A percentile compares a stretch with the other conserved stretches of the same genome.
Evolutionary conservation across 768 basidiomycete genomes (phyloP).

Genomic region (Aureoboletus auriporus): DNA sequence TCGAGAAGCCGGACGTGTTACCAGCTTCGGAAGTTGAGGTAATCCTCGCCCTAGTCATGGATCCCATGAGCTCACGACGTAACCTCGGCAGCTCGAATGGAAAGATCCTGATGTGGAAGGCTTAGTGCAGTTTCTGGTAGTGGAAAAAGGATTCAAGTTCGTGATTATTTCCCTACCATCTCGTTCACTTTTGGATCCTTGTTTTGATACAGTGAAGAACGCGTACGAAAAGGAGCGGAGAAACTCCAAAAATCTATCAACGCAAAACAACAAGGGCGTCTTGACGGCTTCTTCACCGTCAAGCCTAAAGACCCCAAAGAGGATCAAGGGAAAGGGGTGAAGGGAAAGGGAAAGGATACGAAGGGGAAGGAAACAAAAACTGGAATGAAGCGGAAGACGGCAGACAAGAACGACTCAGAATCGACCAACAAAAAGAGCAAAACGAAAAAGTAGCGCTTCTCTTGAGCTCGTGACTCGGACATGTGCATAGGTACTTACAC

Average conservation of each 20-base stretch:
- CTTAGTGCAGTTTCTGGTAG: constrained; percentile 88
- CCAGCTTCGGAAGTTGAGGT: constrained; percentile 87
- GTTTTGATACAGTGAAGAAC: constrained; percentile 70
- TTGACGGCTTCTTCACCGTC: constrained; percentile 92
- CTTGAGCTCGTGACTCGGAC: too few relatives aligned
- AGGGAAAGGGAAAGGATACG: constrained; percentile 34
- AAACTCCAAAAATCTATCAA: constrained; percentile 85
- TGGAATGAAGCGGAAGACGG: constrained; percentile 25
- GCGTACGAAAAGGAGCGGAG: constrained; percentile 92
- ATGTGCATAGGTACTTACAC: neutral
- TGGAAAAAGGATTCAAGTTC: constrained; percentile 96
- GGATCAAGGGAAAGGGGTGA: constrained; percentile 39
- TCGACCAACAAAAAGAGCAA: constrained; percentile 39
- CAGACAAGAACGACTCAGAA: constrained; percentile 29
- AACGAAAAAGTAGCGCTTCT: constrained; percentile 27
- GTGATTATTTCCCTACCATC: neutral
- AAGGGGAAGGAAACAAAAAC: constrained; percentile 15
- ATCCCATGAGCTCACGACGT: neutral
- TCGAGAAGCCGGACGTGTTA: constrained; percentile 84
- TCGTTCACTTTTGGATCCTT: neutral
- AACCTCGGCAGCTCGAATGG: constrained; percentile 77
- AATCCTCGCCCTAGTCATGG: constrained; percentile 5
- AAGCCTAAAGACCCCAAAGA: constrained; percentile 57
- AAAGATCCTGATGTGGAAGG: constrained; percentile 89
- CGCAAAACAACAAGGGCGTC: constrained; percentile 91